Evolutionary conservation across 140 eudicot species (phyloP).

Genomic region (Anethum foeniculum): DNA sequence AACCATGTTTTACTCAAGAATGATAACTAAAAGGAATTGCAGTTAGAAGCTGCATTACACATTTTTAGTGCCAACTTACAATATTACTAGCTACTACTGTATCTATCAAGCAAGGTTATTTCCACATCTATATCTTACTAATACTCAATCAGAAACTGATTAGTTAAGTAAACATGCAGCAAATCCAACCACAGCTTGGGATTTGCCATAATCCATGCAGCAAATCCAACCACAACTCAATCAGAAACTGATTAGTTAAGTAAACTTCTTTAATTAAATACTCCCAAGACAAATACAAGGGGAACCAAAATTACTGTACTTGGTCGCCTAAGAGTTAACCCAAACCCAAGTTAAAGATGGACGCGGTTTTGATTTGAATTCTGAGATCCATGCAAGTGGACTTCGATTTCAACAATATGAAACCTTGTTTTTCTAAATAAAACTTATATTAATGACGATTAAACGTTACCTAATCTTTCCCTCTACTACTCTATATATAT

Average conservation of each 20-base stretch:
- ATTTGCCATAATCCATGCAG: background rate
- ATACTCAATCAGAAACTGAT: too few species aligned
- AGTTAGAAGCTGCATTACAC: background rate
- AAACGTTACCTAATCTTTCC: background rate
- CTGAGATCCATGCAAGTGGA: slow-evolving; percentile 12
- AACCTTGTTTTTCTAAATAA: background rate
- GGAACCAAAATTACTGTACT: background rate
- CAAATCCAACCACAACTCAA: background rate
- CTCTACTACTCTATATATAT: slow-evolving; percentile 3
- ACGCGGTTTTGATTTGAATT: slow-evolving; percentile 9
- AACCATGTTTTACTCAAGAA: background rate
- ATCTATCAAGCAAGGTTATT: background rate
- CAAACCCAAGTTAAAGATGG: background rate
- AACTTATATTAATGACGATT: background rate
- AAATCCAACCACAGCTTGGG: too few species aligned
- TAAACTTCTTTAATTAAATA: background rate
- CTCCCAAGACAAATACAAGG: background rate
- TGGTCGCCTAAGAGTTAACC: background rate
- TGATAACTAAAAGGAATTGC: background rate
- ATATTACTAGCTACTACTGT: background rate
- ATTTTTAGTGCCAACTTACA: slow-evolving; percentile 3
- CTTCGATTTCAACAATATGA: background rate
- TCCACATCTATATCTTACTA: background rate
- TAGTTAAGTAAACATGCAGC: too few species aligned
- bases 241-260: background rate